Evolutionary conservation across 345 rosid species (phyloP).

Genomic region (Corymbia maculata): DNA sequence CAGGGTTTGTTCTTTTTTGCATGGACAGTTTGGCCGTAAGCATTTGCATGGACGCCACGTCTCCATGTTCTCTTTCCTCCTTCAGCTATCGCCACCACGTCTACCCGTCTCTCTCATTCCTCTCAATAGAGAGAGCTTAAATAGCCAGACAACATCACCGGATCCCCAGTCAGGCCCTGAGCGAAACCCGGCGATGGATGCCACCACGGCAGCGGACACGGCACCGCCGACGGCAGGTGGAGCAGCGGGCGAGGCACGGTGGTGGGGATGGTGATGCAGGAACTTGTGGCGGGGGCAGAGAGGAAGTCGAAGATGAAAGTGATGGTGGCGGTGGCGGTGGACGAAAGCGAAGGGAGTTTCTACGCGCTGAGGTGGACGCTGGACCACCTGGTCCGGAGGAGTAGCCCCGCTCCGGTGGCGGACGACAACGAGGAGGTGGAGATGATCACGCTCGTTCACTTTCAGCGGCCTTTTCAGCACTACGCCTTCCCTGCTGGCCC

Average conservation of each 20-base stretch:
- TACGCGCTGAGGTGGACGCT: slow-evolving; percentile 50
- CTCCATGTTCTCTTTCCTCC: neutral
- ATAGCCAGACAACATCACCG: neutral
- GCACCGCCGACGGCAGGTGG: no score
- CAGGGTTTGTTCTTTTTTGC: no score
- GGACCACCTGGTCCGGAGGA: slow-evolving; percentile 14
- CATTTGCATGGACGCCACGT: slow-evolving; percentile 11
- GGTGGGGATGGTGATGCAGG: slow-evolving; percentile 2
- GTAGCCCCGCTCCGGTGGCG: neutral
- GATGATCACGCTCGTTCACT: slow-evolving; percentile 38
- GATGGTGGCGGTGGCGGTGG: slow-evolving; percentile 51
- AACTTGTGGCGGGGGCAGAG: neutral
- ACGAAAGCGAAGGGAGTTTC: slow-evolving; percentile 56
- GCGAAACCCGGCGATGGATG: neutral
- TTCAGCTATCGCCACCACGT: neutral
- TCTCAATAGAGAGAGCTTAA: neutral
- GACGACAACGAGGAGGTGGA: slow-evolving; percentile 4
- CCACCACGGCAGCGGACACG: neutral
- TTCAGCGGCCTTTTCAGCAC: slow-evolving; percentile 37
- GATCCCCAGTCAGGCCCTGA: neutral
- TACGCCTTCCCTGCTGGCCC: slow-evolving; percentile 34
- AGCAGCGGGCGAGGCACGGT: neutral
- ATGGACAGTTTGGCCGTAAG: neutral
- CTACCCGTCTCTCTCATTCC: neutral
- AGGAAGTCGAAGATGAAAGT: slow-evolving; percentile 26